Conservation (phyloP, 2,329 filamentous ascomycete species). For the Diaporthe aspalathi region DNA sequence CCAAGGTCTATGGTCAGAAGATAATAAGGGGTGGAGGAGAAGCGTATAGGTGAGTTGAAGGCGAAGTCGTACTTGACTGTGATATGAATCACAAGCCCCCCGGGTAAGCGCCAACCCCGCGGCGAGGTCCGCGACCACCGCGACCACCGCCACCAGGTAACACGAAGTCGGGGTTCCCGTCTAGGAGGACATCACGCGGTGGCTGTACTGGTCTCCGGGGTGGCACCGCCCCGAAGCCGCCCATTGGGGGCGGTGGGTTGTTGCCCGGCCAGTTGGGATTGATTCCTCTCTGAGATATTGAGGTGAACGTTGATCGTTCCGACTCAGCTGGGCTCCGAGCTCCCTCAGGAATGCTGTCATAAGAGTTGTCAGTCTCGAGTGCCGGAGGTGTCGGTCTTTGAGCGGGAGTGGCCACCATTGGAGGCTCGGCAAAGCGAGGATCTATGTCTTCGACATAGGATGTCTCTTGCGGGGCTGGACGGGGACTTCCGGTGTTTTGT, state of each 20-base stretch:
- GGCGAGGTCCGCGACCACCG: conserved; percentile 44
- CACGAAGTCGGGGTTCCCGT: conserved; percentile 87
- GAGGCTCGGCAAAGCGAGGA: conserved; percentile 78
- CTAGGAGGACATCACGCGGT: conserved; percentile 78
- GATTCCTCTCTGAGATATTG: conserved; percentile 86
- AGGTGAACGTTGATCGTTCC: conserved; percentile 88
- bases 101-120: conserved; percentile 31
- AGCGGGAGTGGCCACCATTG: conserved; percentile 45
- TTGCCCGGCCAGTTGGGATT: conserved; percentile 81
- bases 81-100: neutral
- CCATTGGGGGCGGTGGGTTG: conserved; percentile 62
- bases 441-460: conserved; percentile 80
- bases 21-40: conserved; percentile 3
- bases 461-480: conserved; percentile 45
- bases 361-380: conserved; percentile 45
- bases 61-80: neutral
- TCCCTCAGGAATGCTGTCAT: conserved; percentile 54
- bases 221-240: conserved; percentile 51
- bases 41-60: conserved; percentile 1
- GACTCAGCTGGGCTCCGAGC: conserved; percentile 80
- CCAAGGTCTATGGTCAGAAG: conserved; percentile 32
- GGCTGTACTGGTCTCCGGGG: conserved; percentile 58
- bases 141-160: conserved; percentile 59
- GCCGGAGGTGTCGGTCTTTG: conserved; percentile 47
- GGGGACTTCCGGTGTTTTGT: conserved; percentile 50